Evolutionary conservation across 2,329 filamentous ascomycete species (phyloP), one percentile per base, ranked within the genome.

Genomic region (Orbilia oligospora): DNA sequence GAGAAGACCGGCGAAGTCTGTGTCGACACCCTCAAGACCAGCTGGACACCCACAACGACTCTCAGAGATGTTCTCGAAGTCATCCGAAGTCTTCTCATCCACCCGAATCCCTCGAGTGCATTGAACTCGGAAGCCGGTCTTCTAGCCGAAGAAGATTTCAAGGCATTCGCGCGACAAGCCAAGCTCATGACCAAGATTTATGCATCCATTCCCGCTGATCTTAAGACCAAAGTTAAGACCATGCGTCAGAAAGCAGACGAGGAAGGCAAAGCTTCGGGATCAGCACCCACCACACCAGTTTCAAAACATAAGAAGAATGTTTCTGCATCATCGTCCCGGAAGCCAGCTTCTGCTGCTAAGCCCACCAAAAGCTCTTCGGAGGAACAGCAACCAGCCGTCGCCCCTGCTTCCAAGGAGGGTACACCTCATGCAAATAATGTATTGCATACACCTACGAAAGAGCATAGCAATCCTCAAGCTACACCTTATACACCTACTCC

Each of bases 1-100:
- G 80, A 80, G 24, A 79, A 80, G 22, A 80, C 81, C 18, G 81
- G 81, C 6, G 81, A 82, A 53, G 81, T 82, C 22, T 82, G 81
- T 49, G 81, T 82, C 58, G 81, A 82, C 55, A 82, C 81, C 1
- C 76, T 82, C 1, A 82, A 82, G 66, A 80, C 81, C 20, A 81
- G 81, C 56, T 82, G 81, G 81, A 81, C 80, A 6, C 79, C 81
- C 5, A 71, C 71, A 16, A 76, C 80, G n/a, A 82, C 81, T 4
- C 58, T 82, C 2, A 78, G 78, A 44, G 81, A 82, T 38, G 80
- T 82, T 4, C 76, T 82, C 14, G 65, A 80, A 49, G 81, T 81
- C 9, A 82, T 82, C 64, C 80, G 81, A 30, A 82, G 81, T 73
- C 76, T 82, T 22, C 69, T 82, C 46, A 80, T 82, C 16, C 80